These are phyloP conservation scores for Cyclocybe aegerita DNA, from an alignment of 768 basidiomycete species.

Conservation along the genomic window DNA sequence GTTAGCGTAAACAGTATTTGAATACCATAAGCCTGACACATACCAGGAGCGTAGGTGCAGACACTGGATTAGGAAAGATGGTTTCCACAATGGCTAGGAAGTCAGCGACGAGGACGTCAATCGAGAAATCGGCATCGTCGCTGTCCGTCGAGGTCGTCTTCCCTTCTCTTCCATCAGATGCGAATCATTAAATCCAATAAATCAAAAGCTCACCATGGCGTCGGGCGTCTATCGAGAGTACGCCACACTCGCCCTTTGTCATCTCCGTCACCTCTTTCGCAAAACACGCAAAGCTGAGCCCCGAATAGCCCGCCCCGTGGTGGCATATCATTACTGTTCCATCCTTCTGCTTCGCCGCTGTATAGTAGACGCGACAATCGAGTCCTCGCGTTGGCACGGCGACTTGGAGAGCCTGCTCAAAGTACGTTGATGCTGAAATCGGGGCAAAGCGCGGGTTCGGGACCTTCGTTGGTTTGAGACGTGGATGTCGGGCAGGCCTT, in stretches of 20 bases:
- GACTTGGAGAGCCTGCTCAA: conserved; percentile 79
- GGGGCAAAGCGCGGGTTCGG: conserved; percentile 72
- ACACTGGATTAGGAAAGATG: conserved; percentile 63
- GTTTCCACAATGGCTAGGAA: conserved; percentile 67
- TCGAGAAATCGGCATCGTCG: conserved; percentile 60
- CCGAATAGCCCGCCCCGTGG: conserved; percentile 94
- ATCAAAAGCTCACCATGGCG: conserved; percentile 69
- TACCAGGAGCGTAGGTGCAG: conserved; percentile 76
- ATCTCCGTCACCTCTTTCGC: conserved; percentile 72
- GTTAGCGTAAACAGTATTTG: neutral
- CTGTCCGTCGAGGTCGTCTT: conserved; percentile 53
- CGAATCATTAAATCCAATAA: neutral
- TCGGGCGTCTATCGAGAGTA: conserved; percentile 80
- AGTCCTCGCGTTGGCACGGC: conserved; percentile 58
- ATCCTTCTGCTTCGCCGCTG: conserved; percentile 55
- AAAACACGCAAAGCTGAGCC: conserved; percentile 85
- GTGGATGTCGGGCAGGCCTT: conserved; percentile 33
- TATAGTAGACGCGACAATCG: conserved; percentile 82
- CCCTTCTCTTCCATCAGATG: conserved; percentile 38
- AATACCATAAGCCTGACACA: conserved; percentile 20
- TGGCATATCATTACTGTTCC: conserved; percentile 86
- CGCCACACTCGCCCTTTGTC: conserved; percentile 72
- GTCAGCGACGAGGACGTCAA: conserved; percentile 72
- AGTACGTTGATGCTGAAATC: conserved; percentile 76
- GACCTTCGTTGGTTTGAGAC: conserved; percentile 26